Conservation (phyloP, 257 asterid species). For the Rauvolfia tetraphylla region DNA sequence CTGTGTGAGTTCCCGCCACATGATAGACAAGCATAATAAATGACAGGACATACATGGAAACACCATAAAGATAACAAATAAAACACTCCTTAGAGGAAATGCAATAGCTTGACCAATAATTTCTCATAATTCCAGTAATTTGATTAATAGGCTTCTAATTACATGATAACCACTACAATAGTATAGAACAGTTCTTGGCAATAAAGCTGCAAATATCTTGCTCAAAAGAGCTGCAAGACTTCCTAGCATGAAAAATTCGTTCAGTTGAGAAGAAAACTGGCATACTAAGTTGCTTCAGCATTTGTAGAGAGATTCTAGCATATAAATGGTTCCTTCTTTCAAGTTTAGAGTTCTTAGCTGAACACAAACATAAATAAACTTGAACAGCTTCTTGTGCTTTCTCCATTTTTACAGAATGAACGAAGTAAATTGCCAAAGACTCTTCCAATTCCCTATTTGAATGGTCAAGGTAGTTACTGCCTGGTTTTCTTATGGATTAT, state of each 20-base stretch:
- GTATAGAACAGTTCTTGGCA: too few species aligned
- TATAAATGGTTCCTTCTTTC: not conserved
- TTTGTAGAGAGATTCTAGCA: not conserved
- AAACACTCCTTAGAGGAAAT: not conserved
- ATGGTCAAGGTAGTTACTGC: not conserved
- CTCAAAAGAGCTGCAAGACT: not conserved
- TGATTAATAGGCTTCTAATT: not conserved
- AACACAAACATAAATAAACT: not conserved
- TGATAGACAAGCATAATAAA: too few species aligned
- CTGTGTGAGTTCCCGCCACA: not conserved
- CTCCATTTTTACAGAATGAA: not conserved
- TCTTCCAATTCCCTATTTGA: not conserved
- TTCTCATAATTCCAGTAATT: not conserved
- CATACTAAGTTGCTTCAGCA: not conserved
- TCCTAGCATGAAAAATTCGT: not conserved
- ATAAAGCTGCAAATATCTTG: not conserved
- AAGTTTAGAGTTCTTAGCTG: not conserved
- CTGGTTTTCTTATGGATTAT: not conserved
- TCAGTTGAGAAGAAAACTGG: not conserved
- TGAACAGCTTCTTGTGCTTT: not conserved
- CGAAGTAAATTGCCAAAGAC: not conserved
- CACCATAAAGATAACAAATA: not conserved
- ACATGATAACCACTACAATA: too few species aligned
- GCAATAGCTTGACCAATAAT: not conserved
- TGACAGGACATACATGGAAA: not conserved